phyloP scores from a whole-genome alignment of 306 rosid genomes.

The Calophaca sinica region DNA sequence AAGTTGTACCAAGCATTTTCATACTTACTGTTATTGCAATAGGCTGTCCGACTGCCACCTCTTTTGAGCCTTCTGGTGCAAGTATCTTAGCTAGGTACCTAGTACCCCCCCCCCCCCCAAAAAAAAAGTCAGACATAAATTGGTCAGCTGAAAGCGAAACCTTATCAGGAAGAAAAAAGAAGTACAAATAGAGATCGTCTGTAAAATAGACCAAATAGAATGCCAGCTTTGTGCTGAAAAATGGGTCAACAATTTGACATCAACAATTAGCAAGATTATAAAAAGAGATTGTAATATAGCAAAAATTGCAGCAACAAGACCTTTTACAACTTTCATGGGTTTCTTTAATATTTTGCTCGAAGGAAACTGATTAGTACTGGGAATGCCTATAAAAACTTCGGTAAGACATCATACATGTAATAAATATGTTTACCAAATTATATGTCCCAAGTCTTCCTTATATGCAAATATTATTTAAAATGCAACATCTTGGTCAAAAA shows the following conservation, averaged over 20 bases:
- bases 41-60: slow-evolving; percentile 90
- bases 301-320: slow-evolving; percentile 25
- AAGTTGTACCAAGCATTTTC: slow-evolving; percentile 38
- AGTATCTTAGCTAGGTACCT: slow-evolving; percentile 94
- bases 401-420: slow-evolving; percentile 14
- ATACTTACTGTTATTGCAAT: slow-evolving; percentile 94
- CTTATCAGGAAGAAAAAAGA: slow-evolving; percentile 27
- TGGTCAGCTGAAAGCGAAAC: slow-evolving; percentile 32
- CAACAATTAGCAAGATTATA: slow-evolving; percentile 13
- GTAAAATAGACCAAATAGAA: slow-evolving; percentile 32
- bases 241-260: slow-evolving; percentile 29
- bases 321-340: slow-evolving; percentile 5
- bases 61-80: slow-evolving; percentile 90
- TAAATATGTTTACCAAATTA: slow-evolving; percentile 31
- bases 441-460: slow-evolving; percentile 28
- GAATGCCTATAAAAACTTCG: slow-evolving; percentile 18
- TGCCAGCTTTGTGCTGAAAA: slow-evolving; percentile 19
- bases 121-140: not conserved
- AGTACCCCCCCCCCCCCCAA: not conserved
- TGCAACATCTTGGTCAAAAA: slow-evolving; percentile 35
- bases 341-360: slow-evolving; percentile 22
- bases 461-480: slow-evolving; percentile 17
- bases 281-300: slow-evolving; percentile 14
- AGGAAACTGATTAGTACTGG: slow-evolving; percentile 15
- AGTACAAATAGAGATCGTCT: slow-evolving; percentile 23